phyloP scores from a whole-genome alignment of 345 rosid species.

The Eucalyptus pauciflora region DNA sequence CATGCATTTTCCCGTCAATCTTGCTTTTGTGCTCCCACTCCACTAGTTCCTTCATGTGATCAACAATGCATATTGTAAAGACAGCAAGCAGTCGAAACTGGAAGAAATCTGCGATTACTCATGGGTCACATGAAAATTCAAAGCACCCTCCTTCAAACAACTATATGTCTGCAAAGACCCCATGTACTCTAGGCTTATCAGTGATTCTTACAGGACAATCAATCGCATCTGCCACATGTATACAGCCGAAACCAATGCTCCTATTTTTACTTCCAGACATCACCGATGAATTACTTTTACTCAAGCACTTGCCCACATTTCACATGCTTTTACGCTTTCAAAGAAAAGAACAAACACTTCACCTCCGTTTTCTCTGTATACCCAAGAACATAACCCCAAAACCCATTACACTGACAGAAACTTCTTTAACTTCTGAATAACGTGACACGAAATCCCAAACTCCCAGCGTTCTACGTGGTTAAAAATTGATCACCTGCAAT shows the following conservation, averaged over 20 bases:
- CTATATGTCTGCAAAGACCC: background rate
- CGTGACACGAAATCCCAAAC: background rate
- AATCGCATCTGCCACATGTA: background rate
- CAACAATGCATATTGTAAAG: background rate
- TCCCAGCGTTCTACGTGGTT: background rate
- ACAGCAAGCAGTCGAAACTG: background rate
- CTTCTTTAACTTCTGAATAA: background rate
- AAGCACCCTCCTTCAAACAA: background rate
- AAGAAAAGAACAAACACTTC: background rate
- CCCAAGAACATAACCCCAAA: background rate
- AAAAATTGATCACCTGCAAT: slow-evolving; percentile 28
- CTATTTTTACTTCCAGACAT: background rate
- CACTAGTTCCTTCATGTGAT: slow-evolving; percentile 38
- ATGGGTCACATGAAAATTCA: background rate
- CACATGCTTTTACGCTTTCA: background rate
- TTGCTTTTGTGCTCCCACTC: slow-evolving; percentile 73
- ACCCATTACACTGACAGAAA: background rate
- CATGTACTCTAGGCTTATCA: background rate
- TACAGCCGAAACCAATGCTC: background rate
- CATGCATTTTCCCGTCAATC: slow-evolving; percentile 64
- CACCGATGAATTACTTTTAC: background rate
- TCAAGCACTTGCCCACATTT: background rate
- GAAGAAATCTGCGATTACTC: background rate
- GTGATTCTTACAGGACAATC: background rate
- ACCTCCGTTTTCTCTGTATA: background rate